Base-by-base conservation (phyloP, 768 basidiomycete species). In the Kwoniella mangroviensis region DNA sequence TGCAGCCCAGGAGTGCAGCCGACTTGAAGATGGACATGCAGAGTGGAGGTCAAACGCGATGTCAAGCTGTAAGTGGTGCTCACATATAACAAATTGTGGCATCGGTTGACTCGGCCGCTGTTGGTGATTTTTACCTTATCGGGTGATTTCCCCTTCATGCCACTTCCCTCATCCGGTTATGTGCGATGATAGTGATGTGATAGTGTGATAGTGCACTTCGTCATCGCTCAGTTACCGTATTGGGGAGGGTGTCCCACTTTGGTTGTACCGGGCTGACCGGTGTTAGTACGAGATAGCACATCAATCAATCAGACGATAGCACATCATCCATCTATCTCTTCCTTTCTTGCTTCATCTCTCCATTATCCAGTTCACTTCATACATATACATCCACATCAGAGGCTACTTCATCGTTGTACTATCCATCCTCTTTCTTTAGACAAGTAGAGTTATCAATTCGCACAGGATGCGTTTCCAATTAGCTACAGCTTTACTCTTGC, bases 381-480 rank as follows among this genome's bases (percentile, higher is more conserved):
- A 22, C 62, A 65, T 21, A 19, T 62, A 53, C 5, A 24, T 51
- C 10, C 45, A 21, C 45, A 11, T 34, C 34, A 34, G 34, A 34
- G 34, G 34, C 34, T 21, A 19, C 51, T 26, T 67, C 57, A 28
- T 52, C 49, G n/a, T 60, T 61, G n/a, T 67, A 45, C 58, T 40
- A 21, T 41, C n/a, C 21, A 68, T 45, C 24, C 45, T 52, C 13
- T 61, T 52, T 17, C 28, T 43, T 21, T 63, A 63, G 22, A 49
- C 17, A 59, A 51, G 61, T 28, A 51, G n/a, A 41, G 26, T 41
- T 10, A 22, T 55, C 21, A 49, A 24, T 19, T 22, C 65, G 67
- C 61, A 64, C 68, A 69, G 62, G 62, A 80, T 78, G 77, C 75
- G 75, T 53, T 63, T 70, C 51, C 59, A 71, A 67, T 61, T 70